These are phyloP conservation scores for Earliella scabrosa DNA, from an alignment of 1,284 basidiomycete genomes.

Conservation along the genomic window DNA sequence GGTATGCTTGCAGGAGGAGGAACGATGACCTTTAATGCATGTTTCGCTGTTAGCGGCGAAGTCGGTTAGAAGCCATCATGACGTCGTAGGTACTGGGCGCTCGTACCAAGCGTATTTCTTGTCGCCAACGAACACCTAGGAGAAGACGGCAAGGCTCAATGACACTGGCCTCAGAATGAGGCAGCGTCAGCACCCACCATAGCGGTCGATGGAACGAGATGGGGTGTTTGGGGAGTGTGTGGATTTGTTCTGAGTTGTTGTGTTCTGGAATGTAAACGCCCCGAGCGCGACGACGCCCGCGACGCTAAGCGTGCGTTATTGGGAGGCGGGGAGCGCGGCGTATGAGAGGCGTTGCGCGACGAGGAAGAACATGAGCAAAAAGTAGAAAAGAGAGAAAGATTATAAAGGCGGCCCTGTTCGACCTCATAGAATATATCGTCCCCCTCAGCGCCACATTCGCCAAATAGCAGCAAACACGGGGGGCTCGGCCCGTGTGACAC, in stretches of 20 bases:
- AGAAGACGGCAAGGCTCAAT: background rate
- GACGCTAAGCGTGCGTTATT: slow-evolving; percentile 39
- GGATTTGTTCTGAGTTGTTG: too few species aligned
- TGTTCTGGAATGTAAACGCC: slow-evolving; percentile 30
- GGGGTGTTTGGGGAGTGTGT: background rate
- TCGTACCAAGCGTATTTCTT: slow-evolving; percentile 81
- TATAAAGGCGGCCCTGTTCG: background rate
- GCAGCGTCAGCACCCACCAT: slow-evolving; percentile 25
- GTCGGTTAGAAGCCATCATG: slow-evolving; percentile 1
- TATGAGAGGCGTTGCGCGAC: slow-evolving; percentile 18
- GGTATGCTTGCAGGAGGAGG: slow-evolving; percentile 76
- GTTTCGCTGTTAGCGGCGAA: slow-evolving; percentile 57
- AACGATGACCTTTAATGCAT: slow-evolving; percentile 85
- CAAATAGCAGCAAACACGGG: slow-evolving; percentile 4
- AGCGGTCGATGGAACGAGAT: slow-evolving; percentile 8
- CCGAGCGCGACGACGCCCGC: slow-evolving; percentile 33
- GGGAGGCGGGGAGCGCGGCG: slow-evolving; percentile 26
- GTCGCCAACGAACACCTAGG: slow-evolving; percentile 74
- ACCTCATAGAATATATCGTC: slow-evolving; percentile 9
- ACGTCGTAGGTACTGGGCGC: slow-evolving; percentile 25
- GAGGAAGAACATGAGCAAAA: slow-evolving; percentile 26
- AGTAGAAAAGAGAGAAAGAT: slow-evolving; percentile 8
- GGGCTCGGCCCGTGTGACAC: slow-evolving; percentile 17
- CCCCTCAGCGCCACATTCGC: slow-evolving; percentile 15
- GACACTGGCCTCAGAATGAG: background rate